Evolutionary conservation across 2,329 filamentous ascomycete species (phyloP), one percentile per base, ranked within the genome.

Genomic region (Xylariaceae sp.): DNA sequence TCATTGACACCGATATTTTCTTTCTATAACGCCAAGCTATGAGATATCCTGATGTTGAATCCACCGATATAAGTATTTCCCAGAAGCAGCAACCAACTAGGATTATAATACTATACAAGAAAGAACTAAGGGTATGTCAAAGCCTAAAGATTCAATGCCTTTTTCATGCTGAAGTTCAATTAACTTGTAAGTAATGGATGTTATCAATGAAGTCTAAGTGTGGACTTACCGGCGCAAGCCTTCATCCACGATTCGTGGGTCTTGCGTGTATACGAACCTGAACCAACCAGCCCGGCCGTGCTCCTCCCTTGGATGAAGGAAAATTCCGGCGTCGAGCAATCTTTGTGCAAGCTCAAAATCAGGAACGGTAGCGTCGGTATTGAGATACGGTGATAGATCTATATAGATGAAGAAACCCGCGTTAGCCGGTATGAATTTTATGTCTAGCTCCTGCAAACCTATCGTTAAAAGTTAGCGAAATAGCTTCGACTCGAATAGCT

Each of bases 341-440:
- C 59, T 74, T 59, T 77, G 70, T 0, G 77, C 75, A 12, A 85
- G 65, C 12, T 67, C 70, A 58, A 77, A 78, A 60, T 83, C 79
- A 5, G 21, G n/a, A 1, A 71, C 57, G 1, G 53, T 59, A 1
- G 41, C 49, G 2, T 48, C 42, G 0, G 64, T 23, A 7, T 73
- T 68, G 37, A 83, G 64, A 54, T 74, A 79, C 0, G 74, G 73
- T 0, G 75, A 76, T 16, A 86, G 63, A 63, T 85, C 75, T 2
- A 82, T 67, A 74, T 78, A 85, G 2, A 86, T 59, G 63, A 86
- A 86, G 62, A 85, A 84, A 0, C 80, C 82, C 0, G 82, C 82
- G 57, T 84, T 85, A n/a, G 73, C 74, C 71, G 70, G 69, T n/a
- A 75, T 48, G 56, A 80, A 82, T 3, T 70, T 62, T 2, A 85